Percentiles rank a stretch among this genome's conserved stretches.
phyloP scores from a whole-genome alignment of 1,284 basidiomycete genomes.

The Apiotrichum porosum region DNA sequence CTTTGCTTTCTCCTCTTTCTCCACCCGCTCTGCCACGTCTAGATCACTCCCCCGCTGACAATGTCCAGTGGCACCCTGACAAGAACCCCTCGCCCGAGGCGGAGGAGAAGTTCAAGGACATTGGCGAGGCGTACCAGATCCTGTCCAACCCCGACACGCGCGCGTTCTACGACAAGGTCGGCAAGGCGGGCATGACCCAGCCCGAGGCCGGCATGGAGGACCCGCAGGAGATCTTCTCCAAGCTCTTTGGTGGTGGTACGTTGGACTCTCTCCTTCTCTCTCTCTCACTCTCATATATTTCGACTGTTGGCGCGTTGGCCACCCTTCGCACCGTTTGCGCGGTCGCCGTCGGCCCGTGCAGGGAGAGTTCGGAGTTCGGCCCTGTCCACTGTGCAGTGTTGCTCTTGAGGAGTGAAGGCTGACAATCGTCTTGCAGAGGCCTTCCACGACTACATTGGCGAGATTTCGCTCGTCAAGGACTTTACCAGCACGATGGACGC shows the following conservation, averaged over 20 bases:
- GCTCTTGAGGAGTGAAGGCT: too few relatives aligned
- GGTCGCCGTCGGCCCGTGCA: too few relatives aligned
- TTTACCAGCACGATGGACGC: conserved; percentile 49
- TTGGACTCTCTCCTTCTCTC: conserved; percentile 50
- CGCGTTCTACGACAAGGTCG: conserved; percentile 91
- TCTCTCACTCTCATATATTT: background rate
- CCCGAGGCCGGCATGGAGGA: conserved; percentile 55
- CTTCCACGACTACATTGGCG: conserved; percentile 78
- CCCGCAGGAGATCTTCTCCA: conserved; percentile 83
- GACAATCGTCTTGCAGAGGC: conserved; percentile 26
- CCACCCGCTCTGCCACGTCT: background rate
- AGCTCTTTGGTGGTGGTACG: conserved; percentile 84
- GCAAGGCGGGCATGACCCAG: conserved; percentile 55
- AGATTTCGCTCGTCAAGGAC: conserved; percentile 81
- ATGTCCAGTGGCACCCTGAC: conserved; percentile 81
- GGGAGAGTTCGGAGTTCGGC: too few relatives aligned
- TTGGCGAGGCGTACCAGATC: conserved; percentile 88
- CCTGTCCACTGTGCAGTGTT: too few relatives aligned
- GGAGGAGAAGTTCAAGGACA: conserved; percentile 89
- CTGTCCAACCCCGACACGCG: conserved; percentile 79
- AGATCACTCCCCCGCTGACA: background rate
- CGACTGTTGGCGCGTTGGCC: too few relatives aligned
- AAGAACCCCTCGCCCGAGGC: conserved; percentile 84
- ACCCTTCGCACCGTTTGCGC: too few relatives aligned
- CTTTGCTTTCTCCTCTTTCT: conserved; percentile 2